These are phyloP conservation scores for Venustampulla echinocandica DNA, from an alignment of 495 filamentous ascomycete genomes.

Conservation along the genomic window DNA sequence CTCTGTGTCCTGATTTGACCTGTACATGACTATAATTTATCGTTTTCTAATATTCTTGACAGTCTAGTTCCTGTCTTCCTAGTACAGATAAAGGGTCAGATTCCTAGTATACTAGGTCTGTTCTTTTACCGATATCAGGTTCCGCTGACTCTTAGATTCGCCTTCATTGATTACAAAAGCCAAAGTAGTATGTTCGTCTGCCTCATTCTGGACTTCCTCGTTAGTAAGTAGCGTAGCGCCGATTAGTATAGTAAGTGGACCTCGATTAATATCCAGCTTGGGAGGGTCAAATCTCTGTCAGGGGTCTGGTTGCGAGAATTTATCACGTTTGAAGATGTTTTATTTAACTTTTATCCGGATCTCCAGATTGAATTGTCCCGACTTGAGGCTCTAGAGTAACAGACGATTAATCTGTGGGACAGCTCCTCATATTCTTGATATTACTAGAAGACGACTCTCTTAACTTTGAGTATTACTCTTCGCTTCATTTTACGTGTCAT, in stretches of 20 bases:
- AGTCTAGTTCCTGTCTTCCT: slow-evolving; percentile 5
- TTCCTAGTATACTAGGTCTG: slow-evolving; percentile 3
- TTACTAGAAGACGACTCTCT: not conserved
- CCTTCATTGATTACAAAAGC: slow-evolving; percentile 7
- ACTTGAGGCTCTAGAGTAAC: slow-evolving; percentile 8
- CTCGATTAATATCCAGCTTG: slow-evolving; percentile 7
- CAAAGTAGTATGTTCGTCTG: slow-evolving; percentile 5
- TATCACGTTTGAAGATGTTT: slow-evolving; percentile 11
- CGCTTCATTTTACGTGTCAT: slow-evolving; percentile 6
- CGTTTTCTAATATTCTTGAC: slow-evolving; percentile 4
- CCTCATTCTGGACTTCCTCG: slow-evolving; percentile 4
- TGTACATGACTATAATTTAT: slow-evolving; percentile 8
- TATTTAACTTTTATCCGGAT: slow-evolving; percentile 6
- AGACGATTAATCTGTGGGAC: slow-evolving; percentile 8
- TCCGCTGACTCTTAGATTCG: slow-evolving; percentile 4
- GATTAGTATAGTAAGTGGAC: slow-evolving; percentile 8
- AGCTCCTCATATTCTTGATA: not conserved
- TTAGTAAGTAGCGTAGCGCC: slow-evolving; percentile 1
- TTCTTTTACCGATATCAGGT: slow-evolving; percentile 5
- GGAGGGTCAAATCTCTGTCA: slow-evolving; percentile 2
- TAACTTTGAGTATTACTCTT: not conserved
- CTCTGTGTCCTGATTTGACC: slow-evolving; percentile 9
- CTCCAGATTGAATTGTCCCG: slow-evolving; percentile 7
- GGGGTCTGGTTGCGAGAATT: slow-evolving; percentile 10
- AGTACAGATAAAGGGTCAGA: slow-evolving; percentile 6